Percentiles rank a stretch among this genome's conserved stretches.
Evolutionary conservation across 2,329 filamentous ascomycete species (phyloP).

Genomic region (Tetracladium maxilliforme): DNA sequence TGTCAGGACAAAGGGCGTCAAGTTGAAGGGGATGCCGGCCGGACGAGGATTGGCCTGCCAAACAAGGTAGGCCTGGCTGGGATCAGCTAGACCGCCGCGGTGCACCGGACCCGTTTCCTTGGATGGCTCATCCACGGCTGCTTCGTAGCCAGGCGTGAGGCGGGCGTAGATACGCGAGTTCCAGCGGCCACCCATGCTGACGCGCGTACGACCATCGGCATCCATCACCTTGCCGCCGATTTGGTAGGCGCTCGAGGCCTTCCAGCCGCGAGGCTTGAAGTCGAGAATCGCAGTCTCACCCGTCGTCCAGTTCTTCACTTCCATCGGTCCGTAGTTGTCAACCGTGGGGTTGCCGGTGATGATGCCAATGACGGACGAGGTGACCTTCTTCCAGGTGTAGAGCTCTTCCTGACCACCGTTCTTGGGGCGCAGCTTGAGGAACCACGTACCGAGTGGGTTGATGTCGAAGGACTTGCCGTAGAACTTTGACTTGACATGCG

Average conservation of each 20-base stretch:
- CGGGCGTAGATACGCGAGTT: constrained; percentile 95
- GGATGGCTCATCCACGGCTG: constrained; percentile 44
- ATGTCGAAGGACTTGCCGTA: constrained; percentile 97
- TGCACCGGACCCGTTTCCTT: constrained; percentile 21
- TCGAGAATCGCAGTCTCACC: constrained; percentile 81
- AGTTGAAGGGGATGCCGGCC: constrained; percentile 81
- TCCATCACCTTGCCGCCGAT: constrained; percentile 78
- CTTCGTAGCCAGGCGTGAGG: constrained; percentile 81
- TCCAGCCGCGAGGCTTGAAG: constrained; percentile 95
- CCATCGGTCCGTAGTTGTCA: constrained; percentile 97
- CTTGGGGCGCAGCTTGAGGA: constrained; percentile 67
- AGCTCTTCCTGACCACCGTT: constrained; percentile 68
- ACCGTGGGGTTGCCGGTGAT: constrained; percentile 92
- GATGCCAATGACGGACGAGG: constrained; percentile 92
- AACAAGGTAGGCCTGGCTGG: constrained; percentile 70
- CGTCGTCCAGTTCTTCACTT: constrained; percentile 93
- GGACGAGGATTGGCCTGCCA: constrained; percentile 83
- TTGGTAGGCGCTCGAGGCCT: constrained; percentile 80
- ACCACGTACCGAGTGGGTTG: constrained; percentile 94
- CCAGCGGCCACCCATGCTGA: constrained; percentile 89
- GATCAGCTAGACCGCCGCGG: constrained; percentile 41
- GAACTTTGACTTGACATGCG: constrained; percentile 89
- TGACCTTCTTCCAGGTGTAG: constrained; percentile 99
- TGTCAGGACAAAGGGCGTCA: constrained; percentile 89
- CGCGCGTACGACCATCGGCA: constrained; percentile 61